Evolutionary conservation across 2,329 filamentous ascomycete species (phyloP).

Genomic region (Colletotrichum incanum): DNA sequence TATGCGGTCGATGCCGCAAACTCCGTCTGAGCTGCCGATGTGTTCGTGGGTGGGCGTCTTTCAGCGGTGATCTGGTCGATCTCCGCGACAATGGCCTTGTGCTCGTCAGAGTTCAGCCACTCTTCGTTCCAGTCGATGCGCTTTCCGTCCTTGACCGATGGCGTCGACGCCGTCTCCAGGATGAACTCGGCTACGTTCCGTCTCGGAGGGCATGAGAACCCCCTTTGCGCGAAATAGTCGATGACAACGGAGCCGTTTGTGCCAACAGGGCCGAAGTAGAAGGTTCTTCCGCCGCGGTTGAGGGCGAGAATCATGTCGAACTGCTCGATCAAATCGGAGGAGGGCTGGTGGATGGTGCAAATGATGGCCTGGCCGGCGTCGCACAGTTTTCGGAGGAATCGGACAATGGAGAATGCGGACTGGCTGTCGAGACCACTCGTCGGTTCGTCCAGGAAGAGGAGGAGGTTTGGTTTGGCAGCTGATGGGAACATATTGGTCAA

Average conservation of each 20-base stretch:
- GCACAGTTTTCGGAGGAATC: constrained; percentile 62
- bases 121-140: constrained; percentile 81
- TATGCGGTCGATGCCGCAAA: constrained; percentile 77
- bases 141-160: constrained; percentile 54
- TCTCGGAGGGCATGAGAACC: constrained; percentile 74
- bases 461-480: constrained; percentile 73
- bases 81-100: constrained; percentile 71
- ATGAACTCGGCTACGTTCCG: constrained; percentile 67
- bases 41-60: constrained; percentile 53
- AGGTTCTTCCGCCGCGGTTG: constrained; percentile 78
- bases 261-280: constrained; percentile 82
- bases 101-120: constrained; percentile 78
- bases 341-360: constrained; percentile 76
- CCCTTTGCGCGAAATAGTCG: constrained; percentile 73
- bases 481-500: background rate
- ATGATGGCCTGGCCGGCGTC: constrained; percentile 77
- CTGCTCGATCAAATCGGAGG: constrained; percentile 73
- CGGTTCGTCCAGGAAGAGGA: constrained; percentile 79
- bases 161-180: constrained; percentile 60
- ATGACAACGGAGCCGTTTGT: constrained; percentile 73
- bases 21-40: constrained; percentile 57
- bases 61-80: constrained; percentile 73
- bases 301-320: constrained; percentile 83
- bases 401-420: constrained; percentile 58
- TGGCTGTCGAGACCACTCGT: constrained; percentile 64